Evolutionary conservation across 257 asterid genomes (phyloP).

Genomic region (Jaltomata sinuosa): DNA sequence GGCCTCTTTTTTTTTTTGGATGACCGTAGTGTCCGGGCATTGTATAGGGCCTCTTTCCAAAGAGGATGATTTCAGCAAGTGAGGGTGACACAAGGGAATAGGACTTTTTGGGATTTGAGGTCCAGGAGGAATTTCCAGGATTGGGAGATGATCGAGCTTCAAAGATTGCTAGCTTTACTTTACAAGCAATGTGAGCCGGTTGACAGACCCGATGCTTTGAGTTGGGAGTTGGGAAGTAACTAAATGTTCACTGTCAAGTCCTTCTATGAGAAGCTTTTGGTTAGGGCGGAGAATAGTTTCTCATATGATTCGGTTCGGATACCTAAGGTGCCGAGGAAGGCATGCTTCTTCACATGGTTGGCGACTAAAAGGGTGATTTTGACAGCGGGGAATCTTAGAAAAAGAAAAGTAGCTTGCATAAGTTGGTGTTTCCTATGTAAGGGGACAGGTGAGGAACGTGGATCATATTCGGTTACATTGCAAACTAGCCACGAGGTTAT

Average conservation of each 20-base stretch:
- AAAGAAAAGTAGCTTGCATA: neutral
- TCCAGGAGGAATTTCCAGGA: no score
- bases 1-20: no score
- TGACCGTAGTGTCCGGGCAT: no score
- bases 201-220: neutral
- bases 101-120: no score
- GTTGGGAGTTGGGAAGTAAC: neutral
- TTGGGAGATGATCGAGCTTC: neutral
- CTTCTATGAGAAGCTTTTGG: neutral
- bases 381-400: neutral
- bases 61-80: no score
- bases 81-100: no score
- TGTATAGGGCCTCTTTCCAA: no score
- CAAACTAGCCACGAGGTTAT: neutral
- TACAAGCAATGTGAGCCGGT: neutral
- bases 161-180: neutral
- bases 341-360: neutral
- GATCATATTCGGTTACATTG: neutral
- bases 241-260: neutral
- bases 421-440: neutral
- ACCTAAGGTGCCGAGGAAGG: neutral
- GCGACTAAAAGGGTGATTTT: neutral
- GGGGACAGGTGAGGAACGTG: neutral
- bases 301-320: neutral
- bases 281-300: neutral